These are phyloP conservation scores for Aspergillus persii DNA, from an alignment of 2,329 filamentous ascomycete species.

Conservation along the genomic window DNA sequence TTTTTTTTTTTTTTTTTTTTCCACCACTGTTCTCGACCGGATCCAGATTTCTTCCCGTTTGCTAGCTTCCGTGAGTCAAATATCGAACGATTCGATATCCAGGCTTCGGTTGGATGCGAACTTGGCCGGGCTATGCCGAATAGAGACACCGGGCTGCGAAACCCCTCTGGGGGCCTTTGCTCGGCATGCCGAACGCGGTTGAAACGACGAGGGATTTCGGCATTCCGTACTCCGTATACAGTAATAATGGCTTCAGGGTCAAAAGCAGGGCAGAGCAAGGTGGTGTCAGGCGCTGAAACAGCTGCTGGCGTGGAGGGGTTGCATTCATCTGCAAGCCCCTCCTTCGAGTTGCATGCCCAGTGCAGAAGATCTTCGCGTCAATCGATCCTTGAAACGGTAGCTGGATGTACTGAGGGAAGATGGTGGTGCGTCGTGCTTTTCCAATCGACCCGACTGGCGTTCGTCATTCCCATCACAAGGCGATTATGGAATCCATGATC, in stretches of 20 bases:
- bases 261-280: not conserved
- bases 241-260: not conserved
- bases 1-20: not conserved
- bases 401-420: not conserved
- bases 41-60: not conserved
- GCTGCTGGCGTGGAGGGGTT: not conserved
- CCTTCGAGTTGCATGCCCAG: not conserved
- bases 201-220: constrained; percentile 1
- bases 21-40: not conserved
- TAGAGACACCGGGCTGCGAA: constrained; percentile 15
- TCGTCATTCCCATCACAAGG: not conserved
- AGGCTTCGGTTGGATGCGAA: constrained; percentile 4
- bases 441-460: not conserved
- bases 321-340: not conserved
- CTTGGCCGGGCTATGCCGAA: constrained; percentile 14
- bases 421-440: not conserved
- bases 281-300: not conserved
- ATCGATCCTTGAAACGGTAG: not conserved
- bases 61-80: not conserved
- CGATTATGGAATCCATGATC: not conserved
- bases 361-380: not conserved
- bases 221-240: constrained; percentile 17
- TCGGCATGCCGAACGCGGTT: constrained; percentile 19
- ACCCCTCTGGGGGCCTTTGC: not conserved
- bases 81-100: not conserved